Conservation (phyloP, 768 basidiomycete genomes). For the Pleurotus salmoneostramineus region DNA sequence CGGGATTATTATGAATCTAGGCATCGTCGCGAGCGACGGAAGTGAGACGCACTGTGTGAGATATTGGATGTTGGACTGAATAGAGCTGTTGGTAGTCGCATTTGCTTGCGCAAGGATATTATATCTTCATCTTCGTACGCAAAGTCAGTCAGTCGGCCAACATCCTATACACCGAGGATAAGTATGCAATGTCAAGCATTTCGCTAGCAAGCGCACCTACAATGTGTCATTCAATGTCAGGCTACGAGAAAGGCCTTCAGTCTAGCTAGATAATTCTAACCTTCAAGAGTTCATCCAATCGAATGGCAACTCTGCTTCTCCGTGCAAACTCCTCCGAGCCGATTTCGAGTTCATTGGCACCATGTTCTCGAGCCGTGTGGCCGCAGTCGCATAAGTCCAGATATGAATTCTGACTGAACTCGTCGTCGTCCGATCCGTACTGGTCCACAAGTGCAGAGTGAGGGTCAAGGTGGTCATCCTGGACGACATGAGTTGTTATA, state of each 20-base stretch:
- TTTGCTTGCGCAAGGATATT: constrained; percentile 64
- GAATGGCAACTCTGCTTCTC: constrained; percentile 68
- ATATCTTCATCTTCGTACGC: constrained; percentile 71
- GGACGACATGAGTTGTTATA: constrained; percentile 50
- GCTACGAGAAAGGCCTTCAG: background rate
- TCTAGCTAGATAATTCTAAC: constrained; percentile 35
- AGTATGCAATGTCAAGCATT: constrained; percentile 1
- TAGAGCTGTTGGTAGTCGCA: constrained; percentile 49
- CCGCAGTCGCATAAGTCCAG: constrained; percentile 66
- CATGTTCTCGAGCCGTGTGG: constrained; percentile 60
- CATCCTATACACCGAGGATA: constrained; percentile 46
- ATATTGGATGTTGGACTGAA: constrained; percentile 45
- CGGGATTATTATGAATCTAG: constrained; percentile 3
- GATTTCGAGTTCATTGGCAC: constrained; percentile 55
- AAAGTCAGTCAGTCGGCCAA: constrained; percentile 75
- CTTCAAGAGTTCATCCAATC: constrained; percentile 80
- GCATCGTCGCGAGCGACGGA: background rate
- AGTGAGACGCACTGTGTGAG: constrained; percentile 44
- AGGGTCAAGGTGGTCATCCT: constrained; percentile 41
- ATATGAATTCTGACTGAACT: constrained; percentile 48
- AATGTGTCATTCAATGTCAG: constrained; percentile 1
- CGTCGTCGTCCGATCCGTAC: constrained; percentile 66
- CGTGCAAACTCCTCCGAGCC: constrained; percentile 67
- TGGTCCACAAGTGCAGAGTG: constrained; percentile 53
- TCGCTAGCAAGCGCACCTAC: constrained; percentile 10